These are phyloP conservation scores for Apophysomyces elegans DNA, from an alignment of 371 early-diverging fungal species.

Conservation along the genomic window DNA sequence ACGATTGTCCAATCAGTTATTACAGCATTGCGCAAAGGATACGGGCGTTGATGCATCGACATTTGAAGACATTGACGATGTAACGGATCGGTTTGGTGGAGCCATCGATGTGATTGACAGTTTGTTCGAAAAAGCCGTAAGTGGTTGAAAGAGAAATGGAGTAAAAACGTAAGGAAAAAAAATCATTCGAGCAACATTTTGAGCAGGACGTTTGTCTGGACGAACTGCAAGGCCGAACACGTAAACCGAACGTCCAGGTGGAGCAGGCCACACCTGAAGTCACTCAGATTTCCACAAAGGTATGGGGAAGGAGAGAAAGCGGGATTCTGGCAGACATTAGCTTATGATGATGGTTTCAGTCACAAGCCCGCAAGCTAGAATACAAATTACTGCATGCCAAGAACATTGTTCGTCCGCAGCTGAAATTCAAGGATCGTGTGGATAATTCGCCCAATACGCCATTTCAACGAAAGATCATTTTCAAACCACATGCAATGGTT, in stretches of 20 bases:
- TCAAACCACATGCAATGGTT: slow-evolving; percentile 82
- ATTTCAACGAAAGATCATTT: slow-evolving; percentile 76
- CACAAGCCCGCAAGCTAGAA: slow-evolving; percentile 41
- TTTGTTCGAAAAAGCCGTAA: slow-evolving; percentile 82
- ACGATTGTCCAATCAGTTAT: slow-evolving; percentile 59
- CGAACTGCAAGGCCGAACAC: slow-evolving; percentile 54
- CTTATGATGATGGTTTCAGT: not conserved
- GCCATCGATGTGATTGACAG: slow-evolving; percentile 83
- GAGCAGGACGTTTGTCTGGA: slow-evolving; percentile 56
- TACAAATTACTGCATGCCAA: slow-evolving; percentile 73
- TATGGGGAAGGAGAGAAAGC: slow-evolving; percentile 1
- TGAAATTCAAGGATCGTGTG: slow-evolving; percentile 81
- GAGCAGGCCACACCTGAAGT: slow-evolving; percentile 62
- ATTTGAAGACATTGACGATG: slow-evolving; percentile 71
- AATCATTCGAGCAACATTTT: not conserved
- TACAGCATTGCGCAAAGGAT: slow-evolving; percentile 51
- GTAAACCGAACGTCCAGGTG: slow-evolving; percentile 36
- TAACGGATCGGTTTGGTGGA: slow-evolving; percentile 64
- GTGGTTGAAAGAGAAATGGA: slow-evolving; percentile 19
- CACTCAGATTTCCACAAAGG: slow-evolving; percentile 55
- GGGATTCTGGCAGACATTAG: not conserved
- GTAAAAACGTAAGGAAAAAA: too few species aligned
- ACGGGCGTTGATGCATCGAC: slow-evolving; percentile 26
- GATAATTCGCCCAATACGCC: slow-evolving; percentile 83
- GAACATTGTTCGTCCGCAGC: slow-evolving; percentile 85